phyloP scores from a whole-genome alignment of 2,329 filamentous ascomycete species.

The Calonectria hawksworthii region DNA sequence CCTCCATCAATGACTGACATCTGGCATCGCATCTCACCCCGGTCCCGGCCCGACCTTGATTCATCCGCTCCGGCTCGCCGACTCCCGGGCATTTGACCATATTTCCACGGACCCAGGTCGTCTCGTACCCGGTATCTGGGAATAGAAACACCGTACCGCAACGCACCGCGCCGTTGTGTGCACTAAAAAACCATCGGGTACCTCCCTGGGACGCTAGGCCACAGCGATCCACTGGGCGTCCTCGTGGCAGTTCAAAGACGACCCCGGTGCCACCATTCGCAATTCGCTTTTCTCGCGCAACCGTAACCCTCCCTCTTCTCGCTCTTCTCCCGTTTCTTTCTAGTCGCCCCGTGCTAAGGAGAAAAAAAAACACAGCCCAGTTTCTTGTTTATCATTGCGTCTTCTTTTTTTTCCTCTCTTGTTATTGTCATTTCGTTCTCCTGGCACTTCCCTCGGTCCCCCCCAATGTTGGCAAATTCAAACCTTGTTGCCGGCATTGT shows the following conservation, averaged over 20 bases:
- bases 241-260: constrained; percentile 23
- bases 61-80: constrained; percentile 6
- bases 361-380: neutral
- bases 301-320: constrained; percentile 24
- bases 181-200: constrained; percentile 11
- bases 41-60: constrained; percentile 9
- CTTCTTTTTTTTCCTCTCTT: constrained; percentile 1
- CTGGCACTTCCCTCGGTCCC: constrained; percentile 1
- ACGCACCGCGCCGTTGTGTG: constrained; percentile 10
- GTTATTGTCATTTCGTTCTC: constrained; percentile 18
- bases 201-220: constrained; percentile 13
- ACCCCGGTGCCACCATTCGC: constrained; percentile 24
- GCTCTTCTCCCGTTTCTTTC: constrained; percentile 20
- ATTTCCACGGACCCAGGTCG: constrained; percentile 5
- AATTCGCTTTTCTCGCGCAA: constrained; percentile 22
- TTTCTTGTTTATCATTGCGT: constrained; percentile 24
- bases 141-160: constrained; percentile 16
- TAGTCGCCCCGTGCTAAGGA: neutral
- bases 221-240: constrained; percentile 23
- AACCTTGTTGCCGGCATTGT: neutral
- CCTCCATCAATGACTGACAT: constrained; percentile 4
- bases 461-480: constrained; percentile 3
- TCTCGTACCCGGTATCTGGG: constrained; percentile 15
- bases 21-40: constrained; percentile 4
- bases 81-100: constrained; percentile 11